Evolutionary conservation across 106 monocot species (phyloP), one percentile per base, ranked within the genome.

Genomic region (Dactylorhiza incarnata): DNA sequence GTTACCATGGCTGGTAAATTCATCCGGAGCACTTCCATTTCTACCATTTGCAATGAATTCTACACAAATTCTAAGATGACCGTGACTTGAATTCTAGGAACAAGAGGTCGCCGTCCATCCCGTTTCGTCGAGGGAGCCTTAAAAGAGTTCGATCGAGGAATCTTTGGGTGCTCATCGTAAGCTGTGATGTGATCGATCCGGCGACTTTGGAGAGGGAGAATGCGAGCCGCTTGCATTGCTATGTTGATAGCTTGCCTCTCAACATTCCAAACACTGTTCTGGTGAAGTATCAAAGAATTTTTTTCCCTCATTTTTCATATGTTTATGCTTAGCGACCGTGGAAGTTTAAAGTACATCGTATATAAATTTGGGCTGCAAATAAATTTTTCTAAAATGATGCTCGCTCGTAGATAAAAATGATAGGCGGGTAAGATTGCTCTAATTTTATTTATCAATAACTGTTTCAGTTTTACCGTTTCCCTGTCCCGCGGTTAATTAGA

Each of bases 101-200:
- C 46, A 87, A 68, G 7, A 78, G 87, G 76, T 93, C 95, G 4
- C 81, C 89, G 55, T 93, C 93, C 0, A 91, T 93, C 77, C 93
- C 95, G 12, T 96, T 96, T 72, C 93, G 95, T 71, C 78, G 93
- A 59, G 95, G 89, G 67, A 93, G 90, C 81, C 77, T 96, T 19
- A 93, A 91, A 74, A 69, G 93, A 78, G 89, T 96, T 63, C 80
- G 82, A 37, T 96, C 95, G 22, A 85, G 89, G 29, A 90, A 96
- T 78, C 82, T 96, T 8, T 96, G 93, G 93, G 90, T 96, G 68
- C 89, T 96, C 26, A 96, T 91, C 3, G 67, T 76, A 0, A 82
- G 75, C 50, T 66, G 82, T 12, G 93, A 96, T 65, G 89, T 93
- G 26, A 67, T 90, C 48, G 95, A 96, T 68, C 69, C 85, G 0